phyloP scores from a whole-genome alignment of 208 protist genomes.

The Acanthamoeba healyi region DNA sequence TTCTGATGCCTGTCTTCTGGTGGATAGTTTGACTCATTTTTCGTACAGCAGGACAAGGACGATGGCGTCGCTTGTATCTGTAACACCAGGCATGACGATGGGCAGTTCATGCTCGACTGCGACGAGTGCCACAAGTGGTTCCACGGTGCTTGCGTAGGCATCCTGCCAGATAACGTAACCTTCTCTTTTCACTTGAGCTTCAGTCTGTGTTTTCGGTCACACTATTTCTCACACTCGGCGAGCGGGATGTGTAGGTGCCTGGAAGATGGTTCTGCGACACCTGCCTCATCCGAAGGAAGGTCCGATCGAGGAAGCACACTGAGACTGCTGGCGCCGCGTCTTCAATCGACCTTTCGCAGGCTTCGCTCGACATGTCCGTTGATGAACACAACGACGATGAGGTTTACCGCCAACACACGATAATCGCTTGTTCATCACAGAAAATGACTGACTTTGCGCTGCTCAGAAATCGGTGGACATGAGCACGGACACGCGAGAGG shows the following conservation, averaged over 20 bases:
- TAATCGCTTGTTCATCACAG: not conserved
- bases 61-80: conserved; percentile 26
- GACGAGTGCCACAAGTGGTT: conserved; percentile 76
- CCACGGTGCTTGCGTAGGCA: conserved; percentile 54
- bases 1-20: too few relatives aligned
- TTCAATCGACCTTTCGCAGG: not conserved
- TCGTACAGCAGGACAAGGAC: conserved; percentile 7
- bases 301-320: not conserved
- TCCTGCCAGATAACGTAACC: conserved; percentile 23
- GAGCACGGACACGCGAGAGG: not conserved
- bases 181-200: too few relatives aligned
- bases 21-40: too few relatives aligned
- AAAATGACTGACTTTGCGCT: too few relatives aligned
- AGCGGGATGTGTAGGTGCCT: conserved; percentile 17
- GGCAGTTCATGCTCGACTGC: conserved; percentile 69
- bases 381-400: not conserved
- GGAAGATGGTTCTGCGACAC: conserved; percentile 46
- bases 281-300: conserved; percentile 49
- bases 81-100: not conserved
- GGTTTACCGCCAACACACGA: not conserved
- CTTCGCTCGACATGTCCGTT: conserved; percentile 40
- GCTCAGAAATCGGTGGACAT: conserved; percentile 2
- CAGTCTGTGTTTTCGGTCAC: too few relatives aligned
- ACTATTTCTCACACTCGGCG: too few relatives aligned
- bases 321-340: too few relatives aligned